Conservation (phyloP, 2,329 filamentous ascomycete genomes). For the Penicillium capsulatum region DNA sequence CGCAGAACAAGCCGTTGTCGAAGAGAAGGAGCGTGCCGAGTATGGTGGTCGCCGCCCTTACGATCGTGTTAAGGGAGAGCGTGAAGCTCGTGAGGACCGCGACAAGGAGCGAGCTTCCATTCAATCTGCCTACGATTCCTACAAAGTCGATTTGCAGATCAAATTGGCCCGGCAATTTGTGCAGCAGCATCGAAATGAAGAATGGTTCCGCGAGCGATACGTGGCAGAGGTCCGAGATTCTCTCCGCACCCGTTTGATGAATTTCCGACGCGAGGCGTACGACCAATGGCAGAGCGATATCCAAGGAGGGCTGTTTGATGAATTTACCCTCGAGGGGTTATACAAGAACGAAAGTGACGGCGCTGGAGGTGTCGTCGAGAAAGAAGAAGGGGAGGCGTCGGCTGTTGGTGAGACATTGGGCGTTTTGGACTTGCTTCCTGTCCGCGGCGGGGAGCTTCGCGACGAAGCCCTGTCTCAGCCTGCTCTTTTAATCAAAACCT, state of each 20-base stretch:
- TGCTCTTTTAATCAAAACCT: slow-evolving; percentile 94
- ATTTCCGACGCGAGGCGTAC: slow-evolving; percentile 74
- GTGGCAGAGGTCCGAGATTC: slow-evolving; percentile 74
- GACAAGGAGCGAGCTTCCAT: slow-evolving; percentile 61
- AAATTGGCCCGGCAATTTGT: slow-evolving; percentile 87
- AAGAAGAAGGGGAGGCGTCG: slow-evolving; percentile 91
- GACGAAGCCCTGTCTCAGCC: slow-evolving; percentile 87
- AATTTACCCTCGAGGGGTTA: slow-evolving; percentile 89
- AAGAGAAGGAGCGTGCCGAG: slow-evolving; percentile 59
- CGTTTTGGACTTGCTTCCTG: slow-evolving; percentile 83
- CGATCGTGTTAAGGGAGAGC: slow-evolving; percentile 57
- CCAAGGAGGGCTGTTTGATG: slow-evolving; percentile 80
- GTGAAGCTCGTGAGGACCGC: slow-evolving; percentile 58
- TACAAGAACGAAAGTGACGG: slow-evolving; percentile 92
- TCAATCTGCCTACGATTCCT: slow-evolving; percentile 60
- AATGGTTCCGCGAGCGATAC: slow-evolving; percentile 97
- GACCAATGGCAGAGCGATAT: slow-evolving; percentile 86
- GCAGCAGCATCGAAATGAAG: slow-evolving; percentile 84
- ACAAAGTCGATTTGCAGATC: slow-evolving; percentile 62
- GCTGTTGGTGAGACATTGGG: slow-evolving; percentile 88
- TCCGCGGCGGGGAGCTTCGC: slow-evolving; percentile 75
- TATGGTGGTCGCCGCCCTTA: slow-evolving; percentile 54
- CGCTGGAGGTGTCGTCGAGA: slow-evolving; percentile 77
- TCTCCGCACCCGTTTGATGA: slow-evolving; percentile 70
- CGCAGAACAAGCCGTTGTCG: slow-evolving; percentile 58